Conservation (phyloP, 108 stramenopile genomes). For the Schizochytrium sp. region DNA sequence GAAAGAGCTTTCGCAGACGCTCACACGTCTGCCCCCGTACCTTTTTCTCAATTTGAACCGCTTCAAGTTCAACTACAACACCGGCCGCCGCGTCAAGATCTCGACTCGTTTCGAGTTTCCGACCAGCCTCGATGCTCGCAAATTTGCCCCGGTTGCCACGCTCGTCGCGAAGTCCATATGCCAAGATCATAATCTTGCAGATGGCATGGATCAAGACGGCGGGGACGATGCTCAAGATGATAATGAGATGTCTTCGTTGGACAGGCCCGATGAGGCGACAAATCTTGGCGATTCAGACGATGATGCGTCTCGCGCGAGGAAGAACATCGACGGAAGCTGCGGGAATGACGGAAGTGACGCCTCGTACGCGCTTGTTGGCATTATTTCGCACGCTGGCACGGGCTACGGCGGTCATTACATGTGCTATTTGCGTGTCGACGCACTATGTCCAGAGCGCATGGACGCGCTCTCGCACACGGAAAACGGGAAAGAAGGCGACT, state of each 20-base stretch:
- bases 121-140: not conserved
- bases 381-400: not conserved
- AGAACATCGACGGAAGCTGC: not conserved
- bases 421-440: not conserved
- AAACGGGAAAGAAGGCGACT: not conserved
- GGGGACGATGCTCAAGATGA: not conserved
- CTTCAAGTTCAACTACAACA: constrained; percentile 29
- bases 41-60: constrained; percentile 36
- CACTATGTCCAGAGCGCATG: not conserved
- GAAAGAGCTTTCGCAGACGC: not conserved
- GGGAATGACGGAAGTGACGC: not conserved
- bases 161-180: not conserved
- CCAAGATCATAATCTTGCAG: not conserved
- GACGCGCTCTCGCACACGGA: not conserved
- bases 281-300: too few species aligned
- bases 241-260: not conserved
- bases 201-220: too few species aligned
- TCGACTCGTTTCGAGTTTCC: constrained; percentile 11
- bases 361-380: not conserved
- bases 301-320: too few species aligned
- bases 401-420: constrained; percentile 6
- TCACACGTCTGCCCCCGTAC: constrained; percentile 21
- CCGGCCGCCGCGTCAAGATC: constrained; percentile 19
- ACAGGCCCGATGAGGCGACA: not conserved
- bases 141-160: not conserved